Evolutionary conservation across 2,329 filamentous ascomycete genomes (phyloP).

Genomic region (Colletotrichum noveboracense): DNA sequence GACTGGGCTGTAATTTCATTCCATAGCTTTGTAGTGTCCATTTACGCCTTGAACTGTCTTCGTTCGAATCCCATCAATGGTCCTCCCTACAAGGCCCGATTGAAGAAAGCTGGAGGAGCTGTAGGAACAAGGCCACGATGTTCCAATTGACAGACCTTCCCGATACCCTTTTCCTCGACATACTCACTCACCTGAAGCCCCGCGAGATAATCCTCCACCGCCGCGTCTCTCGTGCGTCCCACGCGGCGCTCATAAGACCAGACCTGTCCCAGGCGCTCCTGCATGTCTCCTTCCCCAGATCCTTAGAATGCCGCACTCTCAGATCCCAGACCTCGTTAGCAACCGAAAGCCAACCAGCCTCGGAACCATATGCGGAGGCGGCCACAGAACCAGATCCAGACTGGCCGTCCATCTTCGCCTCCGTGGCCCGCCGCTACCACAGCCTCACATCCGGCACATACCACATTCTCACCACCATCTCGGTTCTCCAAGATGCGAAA

Average conservation of each 20-base stretch:
- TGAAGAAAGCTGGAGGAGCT: not conserved
- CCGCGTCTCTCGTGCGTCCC: conserved; percentile 55
- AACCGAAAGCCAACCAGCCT: not conserved
- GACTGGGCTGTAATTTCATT: not conserved
- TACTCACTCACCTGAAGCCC: conserved; percentile 54
- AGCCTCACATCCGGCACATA: conserved; percentile 41
- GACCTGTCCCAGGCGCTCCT: conserved; percentile 53
- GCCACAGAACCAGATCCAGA: conserved; percentile 18
- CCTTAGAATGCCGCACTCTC: conserved; percentile 55
- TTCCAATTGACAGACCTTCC: conserved; percentile 51
- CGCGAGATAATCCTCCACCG: conserved; percentile 56
- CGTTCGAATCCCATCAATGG: not conserved
- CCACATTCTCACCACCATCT: conserved; percentile 18
- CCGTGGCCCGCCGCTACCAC: conserved; percentile 59
- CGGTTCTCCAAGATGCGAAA: conserved; percentile 23
- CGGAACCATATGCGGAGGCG: not conserved
- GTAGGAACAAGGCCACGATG: conserved; percentile 21
- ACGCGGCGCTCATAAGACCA: conserved; percentile 52
- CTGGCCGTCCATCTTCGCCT: conserved; percentile 51
- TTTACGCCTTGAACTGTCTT: not conserved
- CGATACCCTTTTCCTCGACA: conserved; percentile 62
- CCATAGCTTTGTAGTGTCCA: not conserved
- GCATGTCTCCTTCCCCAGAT: conserved; percentile 55
- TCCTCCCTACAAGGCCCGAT: no score
- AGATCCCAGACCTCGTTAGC: conserved; percentile 15